Evolutionary conservation across 139 green algal species (phyloP).

Genomic region (Picochlorum sp.): DNA sequence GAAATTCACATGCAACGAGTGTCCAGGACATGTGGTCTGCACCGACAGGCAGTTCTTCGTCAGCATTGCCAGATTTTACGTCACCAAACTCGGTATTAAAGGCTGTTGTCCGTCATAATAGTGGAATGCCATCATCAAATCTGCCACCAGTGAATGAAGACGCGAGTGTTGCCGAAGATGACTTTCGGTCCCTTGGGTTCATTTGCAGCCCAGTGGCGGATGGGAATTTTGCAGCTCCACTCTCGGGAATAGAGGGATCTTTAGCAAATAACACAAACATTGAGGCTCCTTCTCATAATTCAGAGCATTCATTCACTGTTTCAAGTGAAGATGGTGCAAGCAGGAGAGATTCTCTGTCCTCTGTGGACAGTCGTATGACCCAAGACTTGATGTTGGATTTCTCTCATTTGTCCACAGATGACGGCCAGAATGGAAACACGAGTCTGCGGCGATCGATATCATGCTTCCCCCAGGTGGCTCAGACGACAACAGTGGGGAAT

Average conservation of each 20-base stretch:
- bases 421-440: not conserved
- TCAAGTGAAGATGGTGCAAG: not conserved
- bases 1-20: slow-evolving; percentile 13
- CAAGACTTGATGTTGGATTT: no score
- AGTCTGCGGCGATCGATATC: slow-evolving; percentile 23
- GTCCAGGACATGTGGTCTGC: not conserved
- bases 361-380: slow-evolving; percentile 1
- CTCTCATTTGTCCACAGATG: no score
- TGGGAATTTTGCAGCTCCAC: not conserved
- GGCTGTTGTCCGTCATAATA: not conserved
- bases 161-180: not conserved
- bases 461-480: slow-evolving; percentile 17
- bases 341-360: not conserved
- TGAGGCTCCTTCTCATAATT: no score
- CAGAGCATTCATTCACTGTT: no score
- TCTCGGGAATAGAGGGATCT: not conserved
- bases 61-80: not conserved
- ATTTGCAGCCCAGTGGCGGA: slow-evolving; percentile 1
- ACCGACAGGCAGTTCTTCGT: not conserved
- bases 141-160: not conserved
- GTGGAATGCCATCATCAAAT: not conserved
- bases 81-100: not conserved
- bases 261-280: no score
- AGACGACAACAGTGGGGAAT: not conserved
- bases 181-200: not conserved